These are phyloP conservation scores for Globisporangium recalcitrans DNA, from an alignment of 352 stramenopile species.

Conservation along the genomic window DNA sequence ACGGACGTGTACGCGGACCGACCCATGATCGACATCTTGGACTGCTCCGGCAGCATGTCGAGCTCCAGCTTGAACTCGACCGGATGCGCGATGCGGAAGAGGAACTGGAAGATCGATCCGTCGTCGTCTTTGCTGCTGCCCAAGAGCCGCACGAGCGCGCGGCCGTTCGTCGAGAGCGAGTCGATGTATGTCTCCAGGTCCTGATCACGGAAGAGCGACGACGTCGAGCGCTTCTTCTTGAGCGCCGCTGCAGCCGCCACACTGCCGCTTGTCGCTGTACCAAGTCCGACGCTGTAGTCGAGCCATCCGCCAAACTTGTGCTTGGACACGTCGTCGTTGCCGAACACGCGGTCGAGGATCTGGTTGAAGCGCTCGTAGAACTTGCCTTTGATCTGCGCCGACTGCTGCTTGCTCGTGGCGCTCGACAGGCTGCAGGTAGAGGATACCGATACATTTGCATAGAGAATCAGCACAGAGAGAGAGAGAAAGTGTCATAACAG, in stretches of 20 bases:
- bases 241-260: conserved; percentile 19
- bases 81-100: conserved; percentile 68
- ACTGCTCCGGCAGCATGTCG: conserved; percentile 75
- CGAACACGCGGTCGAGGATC: conserved; percentile 75
- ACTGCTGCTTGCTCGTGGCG: conserved; percentile 64
- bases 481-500: no score
- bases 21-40: conserved; percentile 70
- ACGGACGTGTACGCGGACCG: conserved; percentile 56
- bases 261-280: conserved; percentile 6
- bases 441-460: neutral
- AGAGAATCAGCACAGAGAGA: neutral
- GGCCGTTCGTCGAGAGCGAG: conserved; percentile 42
- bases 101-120: conserved; percentile 74
- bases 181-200: conserved; percentile 54
- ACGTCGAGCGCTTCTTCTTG: conserved; percentile 36
- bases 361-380: conserved; percentile 88
- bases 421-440: conserved; percentile 25
- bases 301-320: conserved; percentile 79
- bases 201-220: conserved; percentile 33
- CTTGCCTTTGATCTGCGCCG: conserved; percentile 68
- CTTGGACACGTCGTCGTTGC: conserved; percentile 66
- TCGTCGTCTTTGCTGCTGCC: conserved; percentile 57
- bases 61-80: conserved; percentile 81
- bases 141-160: conserved; percentile 52
- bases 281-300: conserved; percentile 68